Evolutionary conservation across 768 basidiomycete species (phyloP).

Genomic region (Leccinum aurantiacum): DNA sequence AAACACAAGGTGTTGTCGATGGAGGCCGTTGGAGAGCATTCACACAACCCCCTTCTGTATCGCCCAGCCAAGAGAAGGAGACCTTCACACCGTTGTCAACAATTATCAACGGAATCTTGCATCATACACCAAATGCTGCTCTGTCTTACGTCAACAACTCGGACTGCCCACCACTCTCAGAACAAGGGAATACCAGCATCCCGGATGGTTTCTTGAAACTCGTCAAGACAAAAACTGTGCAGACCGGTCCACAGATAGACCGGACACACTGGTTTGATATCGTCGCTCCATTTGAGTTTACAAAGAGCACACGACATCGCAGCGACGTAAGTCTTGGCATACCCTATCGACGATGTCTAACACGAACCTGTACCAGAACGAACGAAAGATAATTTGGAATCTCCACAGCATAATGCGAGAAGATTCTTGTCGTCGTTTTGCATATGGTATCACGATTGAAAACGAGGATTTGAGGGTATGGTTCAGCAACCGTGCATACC

Average conservation of each 20-base stretch:
- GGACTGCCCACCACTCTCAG: neutral
- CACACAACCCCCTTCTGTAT: neutral
- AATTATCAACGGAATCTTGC: neutral
- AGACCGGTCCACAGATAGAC: neutral
- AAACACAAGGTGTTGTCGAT: neutral
- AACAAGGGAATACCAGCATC: neutral
- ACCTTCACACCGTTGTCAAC: fast-evolving
- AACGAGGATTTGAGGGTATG: too few relatives aligned
- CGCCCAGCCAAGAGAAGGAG: neutral
- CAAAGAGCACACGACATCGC: too few relatives aligned
- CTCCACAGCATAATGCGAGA: too few relatives aligned
- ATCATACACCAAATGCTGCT: neutral
- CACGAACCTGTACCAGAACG: too few relatives aligned
- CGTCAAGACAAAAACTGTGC: neutral
- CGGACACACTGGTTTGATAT: too few relatives aligned
- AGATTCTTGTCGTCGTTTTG: too few relatives aligned
- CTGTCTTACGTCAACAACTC: neutral
- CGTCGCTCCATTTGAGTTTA: too few relatives aligned
- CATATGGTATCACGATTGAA: too few relatives aligned
- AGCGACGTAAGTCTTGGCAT: too few relatives aligned
- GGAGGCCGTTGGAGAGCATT: neutral
- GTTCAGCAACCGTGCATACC: too few relatives aligned
- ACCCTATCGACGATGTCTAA: too few relatives aligned
- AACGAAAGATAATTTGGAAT: too few relatives aligned
- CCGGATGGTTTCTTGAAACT: neutral